Evolutionary conservation across 2,329 filamentous ascomycete species (phyloP).

Genomic region (Pseudopyrenochaeta lycopersici): DNA sequence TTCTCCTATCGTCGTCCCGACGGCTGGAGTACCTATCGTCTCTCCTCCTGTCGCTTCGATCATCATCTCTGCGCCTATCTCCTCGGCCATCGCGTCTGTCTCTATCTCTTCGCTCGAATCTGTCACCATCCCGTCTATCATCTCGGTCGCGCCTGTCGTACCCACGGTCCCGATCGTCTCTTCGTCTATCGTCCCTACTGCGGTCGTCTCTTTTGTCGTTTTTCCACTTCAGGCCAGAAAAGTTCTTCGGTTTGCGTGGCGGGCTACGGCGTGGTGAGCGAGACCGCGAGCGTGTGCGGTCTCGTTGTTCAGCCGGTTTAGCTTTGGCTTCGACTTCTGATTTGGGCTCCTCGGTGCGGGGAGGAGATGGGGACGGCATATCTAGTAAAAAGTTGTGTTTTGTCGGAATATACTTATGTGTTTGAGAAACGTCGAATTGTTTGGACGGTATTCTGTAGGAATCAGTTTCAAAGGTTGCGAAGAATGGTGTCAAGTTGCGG

Average conservation of each 20-base stretch:
- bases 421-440: neutral
- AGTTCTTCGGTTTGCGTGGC: conserved; percentile 46
- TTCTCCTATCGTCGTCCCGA: conserved; percentile 38
- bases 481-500: conserved; percentile 13
- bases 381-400: neutral
- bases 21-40: conserved; percentile 51
- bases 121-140: conserved; percentile 9
- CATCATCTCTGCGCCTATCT: conserved; percentile 23
- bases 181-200: conserved; percentile 52
- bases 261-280: conserved; percentile 40
- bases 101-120: neutral
- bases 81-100: neutral
- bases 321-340: neutral
- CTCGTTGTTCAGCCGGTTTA: conserved; percentile 2
- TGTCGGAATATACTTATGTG: neutral
- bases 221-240: conserved; percentile 68
- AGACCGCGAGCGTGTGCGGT: conserved; percentile 37
- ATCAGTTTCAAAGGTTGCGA: neutral
- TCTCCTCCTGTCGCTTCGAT: conserved; percentile 53
- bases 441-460: neutral
- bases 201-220: conserved; percentile 45
- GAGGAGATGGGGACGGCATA: conserved; percentile 29
- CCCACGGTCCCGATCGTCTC: conserved; percentile 51
- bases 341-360: conserved; percentile 11
- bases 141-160: conserved; percentile 11